A percentile compares a stretch with the other conserved stretches of the same genome.
phyloP scores from a whole-genome alignment of 495 filamentous ascomycete species.

The Saxophila tyrrhenica region DNA sequence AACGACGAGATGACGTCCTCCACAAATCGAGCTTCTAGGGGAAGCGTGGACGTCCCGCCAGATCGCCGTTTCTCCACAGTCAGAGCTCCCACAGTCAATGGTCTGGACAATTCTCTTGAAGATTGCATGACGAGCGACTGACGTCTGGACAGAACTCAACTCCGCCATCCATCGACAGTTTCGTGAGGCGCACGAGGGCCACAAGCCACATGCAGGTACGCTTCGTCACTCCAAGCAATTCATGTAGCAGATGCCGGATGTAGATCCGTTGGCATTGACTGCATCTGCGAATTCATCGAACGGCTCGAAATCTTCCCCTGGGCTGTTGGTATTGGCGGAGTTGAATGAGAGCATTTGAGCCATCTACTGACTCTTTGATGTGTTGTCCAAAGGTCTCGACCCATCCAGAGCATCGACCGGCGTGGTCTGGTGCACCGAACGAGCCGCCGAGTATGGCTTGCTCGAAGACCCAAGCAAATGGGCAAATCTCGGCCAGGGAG shows the following conservation, averaged over 20 bases:
- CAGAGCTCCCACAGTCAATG: not conserved
- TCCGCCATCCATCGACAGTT: constrained; percentile 81
- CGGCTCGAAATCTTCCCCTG: too few relatives aligned
- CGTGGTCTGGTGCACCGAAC: constrained; percentile 33
- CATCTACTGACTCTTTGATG: not conserved
- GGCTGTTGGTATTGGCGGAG: too few relatives aligned
- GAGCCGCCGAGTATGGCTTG: constrained; percentile 38
- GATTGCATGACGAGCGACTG: too few relatives aligned
- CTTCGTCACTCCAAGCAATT: too few relatives aligned
- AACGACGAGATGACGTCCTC: not conserved
- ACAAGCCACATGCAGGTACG: constrained; percentile 65
- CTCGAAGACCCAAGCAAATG: constrained; percentile 68
- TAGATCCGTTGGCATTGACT: too few relatives aligned
- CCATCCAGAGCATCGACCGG: constrained; percentile 55
- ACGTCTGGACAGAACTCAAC: constrained; percentile 43
- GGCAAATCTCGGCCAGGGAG: constrained; percentile 93
- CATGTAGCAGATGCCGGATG: too few relatives aligned
- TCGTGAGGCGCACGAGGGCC: constrained; percentile 74
- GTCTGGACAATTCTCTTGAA: not conserved
- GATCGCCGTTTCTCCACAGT: constrained; percentile 1
- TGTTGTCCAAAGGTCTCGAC: constrained; percentile 45
- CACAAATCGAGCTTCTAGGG: not conserved
- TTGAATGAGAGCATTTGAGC: too few relatives aligned
- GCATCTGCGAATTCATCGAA: too few relatives aligned
- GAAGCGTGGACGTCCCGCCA: not conserved